Evolutionary conservation across 164 flowering plant species (phyloP).

Genomic region (Magnolia sinica): DNA sequence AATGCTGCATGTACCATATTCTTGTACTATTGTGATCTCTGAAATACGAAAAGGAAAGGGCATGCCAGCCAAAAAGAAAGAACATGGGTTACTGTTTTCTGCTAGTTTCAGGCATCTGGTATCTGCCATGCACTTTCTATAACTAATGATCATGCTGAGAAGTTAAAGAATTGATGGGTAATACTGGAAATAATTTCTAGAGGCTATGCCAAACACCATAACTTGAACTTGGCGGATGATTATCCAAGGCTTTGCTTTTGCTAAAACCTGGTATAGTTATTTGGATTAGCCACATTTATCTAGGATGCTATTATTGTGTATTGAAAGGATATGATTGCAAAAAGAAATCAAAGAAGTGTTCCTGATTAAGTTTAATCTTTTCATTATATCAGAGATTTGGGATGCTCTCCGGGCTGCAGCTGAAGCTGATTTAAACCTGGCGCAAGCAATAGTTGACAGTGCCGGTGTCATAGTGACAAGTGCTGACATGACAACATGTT

Average conservation of each 20-base stretch:
- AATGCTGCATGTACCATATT: no score
- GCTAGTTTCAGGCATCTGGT: background rate
- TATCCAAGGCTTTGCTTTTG: no score
- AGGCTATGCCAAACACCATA: background rate
- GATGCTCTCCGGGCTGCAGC: slow-evolving; percentile 96
- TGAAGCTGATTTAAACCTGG: slow-evolving; percentile 69
- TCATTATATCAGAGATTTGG: slow-evolving; percentile 70
- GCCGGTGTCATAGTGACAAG: slow-evolving; percentile 79
- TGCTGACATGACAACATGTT: slow-evolving; percentile 80
- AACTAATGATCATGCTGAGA: background rate
- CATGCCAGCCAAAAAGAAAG: background rate
- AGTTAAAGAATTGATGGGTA: background rate
- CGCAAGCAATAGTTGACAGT: slow-evolving; percentile 82
- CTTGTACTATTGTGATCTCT: background rate
- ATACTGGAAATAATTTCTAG: background rate
- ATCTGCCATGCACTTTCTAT: background rate
- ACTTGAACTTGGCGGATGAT: background rate
- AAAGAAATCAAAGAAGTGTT: background rate
- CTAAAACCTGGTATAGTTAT: background rate
- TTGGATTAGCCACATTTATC: background rate
- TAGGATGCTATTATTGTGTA: background rate
- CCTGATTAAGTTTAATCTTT: background rate
- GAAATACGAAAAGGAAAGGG: background rate
- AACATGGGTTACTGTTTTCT: background rate
- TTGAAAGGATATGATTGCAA: background rate